Base-by-base conservation (phyloP, 2,329 filamentous ascomycete genomes). In the Arthrobotrys pseudoclavata region DNA sequence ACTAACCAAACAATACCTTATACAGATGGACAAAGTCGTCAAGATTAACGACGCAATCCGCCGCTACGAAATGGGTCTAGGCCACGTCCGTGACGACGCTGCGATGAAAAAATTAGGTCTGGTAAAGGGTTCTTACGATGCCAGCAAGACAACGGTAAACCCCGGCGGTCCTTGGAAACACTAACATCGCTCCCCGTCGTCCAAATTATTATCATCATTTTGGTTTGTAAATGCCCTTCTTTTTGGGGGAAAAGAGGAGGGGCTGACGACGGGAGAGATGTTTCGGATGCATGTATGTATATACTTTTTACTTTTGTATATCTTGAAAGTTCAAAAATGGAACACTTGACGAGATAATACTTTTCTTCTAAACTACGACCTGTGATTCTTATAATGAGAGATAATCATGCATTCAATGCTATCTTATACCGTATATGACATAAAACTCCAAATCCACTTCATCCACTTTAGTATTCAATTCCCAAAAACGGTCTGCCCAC, bases 21-120 rank as follows among this genome's bases (percentile, higher is more conserved):
- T 29, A 29, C 15, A 76, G 72, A 70, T 70, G 10, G 66, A 76
- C 24, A 76, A 76, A 62, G 66, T 76, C 50, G 29, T 26, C 40
- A 52, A 55, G 9, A 34, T 76, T 20, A 76, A 76, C 66, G 72
- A 76, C 26, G 72, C 60, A 15, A 76, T 76, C 50, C 62, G 63
- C 31, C 66, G 72, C 5, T 76, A 76, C 66, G 64, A 76, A 55
- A 50, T 70, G 42, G 72, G 72, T 6, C 42, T 76, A 24, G 72
- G 72, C 4, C 60, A 69, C 26, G 66, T 67, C 12, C 55, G 60
- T 40, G 72, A 76, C 26, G 66, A 70, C 40, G 42, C 48, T 0
- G 50, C 63, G 12, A 64, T 76, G 57, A 55, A 61, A 6, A 70
- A 64, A 34, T n/a, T 76, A 9, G 72, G 72, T 4, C 31, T 76